These are phyloP conservation scores for Meyerozyma carpophila DNA, from an alignment of 1,139 yeast genomes.

Conservation along the genomic window DNA sequence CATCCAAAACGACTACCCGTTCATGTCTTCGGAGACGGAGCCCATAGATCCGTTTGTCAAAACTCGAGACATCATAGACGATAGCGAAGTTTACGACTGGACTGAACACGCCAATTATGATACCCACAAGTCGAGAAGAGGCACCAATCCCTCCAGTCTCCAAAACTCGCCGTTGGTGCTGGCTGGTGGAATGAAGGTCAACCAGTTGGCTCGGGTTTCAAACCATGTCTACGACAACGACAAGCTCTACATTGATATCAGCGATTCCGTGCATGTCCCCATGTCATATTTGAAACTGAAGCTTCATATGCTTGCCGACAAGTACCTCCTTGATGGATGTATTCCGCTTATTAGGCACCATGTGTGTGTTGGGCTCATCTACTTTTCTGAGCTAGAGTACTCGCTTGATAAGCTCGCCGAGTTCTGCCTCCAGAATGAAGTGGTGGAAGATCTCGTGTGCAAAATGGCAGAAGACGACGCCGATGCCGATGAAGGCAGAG, in stretches of 20 bases:
- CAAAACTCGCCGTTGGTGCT: not conserved
- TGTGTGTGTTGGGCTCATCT: slow-evolving; percentile 43
- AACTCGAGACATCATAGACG: slow-evolving; percentile 36
- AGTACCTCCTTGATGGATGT: slow-evolving; percentile 50
- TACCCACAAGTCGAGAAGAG: not conserved
- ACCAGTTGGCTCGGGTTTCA: not conserved
- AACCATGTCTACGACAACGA: slow-evolving; percentile 5
- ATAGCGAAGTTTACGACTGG: slow-evolving; percentile 8
- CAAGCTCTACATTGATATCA: slow-evolving; percentile 32
- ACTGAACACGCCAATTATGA: not conserved
- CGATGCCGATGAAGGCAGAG: slow-evolving; percentile 5
- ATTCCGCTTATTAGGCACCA: slow-evolving; percentile 38
- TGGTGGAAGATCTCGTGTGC: slow-evolving; percentile 30
- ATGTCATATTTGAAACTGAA: slow-evolving; percentile 27
- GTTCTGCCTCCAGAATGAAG: slow-evolving; percentile 21
- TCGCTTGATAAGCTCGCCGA: slow-evolving; percentile 43
- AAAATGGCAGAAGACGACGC: slow-evolving; percentile 17
- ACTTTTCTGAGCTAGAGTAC: slow-evolving; percentile 50
- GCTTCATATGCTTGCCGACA: slow-evolving; percentile 30
- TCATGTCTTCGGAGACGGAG: slow-evolving; percentile 39
- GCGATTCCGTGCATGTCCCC: slow-evolving; percentile 32
- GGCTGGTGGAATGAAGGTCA: not conserved
- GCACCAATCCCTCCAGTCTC: not conserved
- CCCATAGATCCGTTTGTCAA: slow-evolving; percentile 29
- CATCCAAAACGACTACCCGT: slow-evolving; percentile 50